phyloP scores from a whole-genome alignment of 1,284 basidiomycete species.

The Hymenochaete sp. region DNA sequence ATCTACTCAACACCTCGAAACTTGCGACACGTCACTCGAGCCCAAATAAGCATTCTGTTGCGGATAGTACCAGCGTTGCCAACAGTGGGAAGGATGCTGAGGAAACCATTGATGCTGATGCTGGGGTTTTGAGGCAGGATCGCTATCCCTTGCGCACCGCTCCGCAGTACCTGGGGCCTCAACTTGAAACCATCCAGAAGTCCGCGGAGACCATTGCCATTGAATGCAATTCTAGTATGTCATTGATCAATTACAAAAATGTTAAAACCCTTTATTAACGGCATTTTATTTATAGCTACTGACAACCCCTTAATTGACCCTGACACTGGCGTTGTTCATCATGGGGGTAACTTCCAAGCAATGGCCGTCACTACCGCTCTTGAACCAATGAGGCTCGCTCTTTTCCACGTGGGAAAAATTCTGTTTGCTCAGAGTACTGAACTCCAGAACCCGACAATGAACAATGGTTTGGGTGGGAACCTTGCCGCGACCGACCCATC shows the following conservation, averaged over 20 bases:
- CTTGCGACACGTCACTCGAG: constrained; percentile 58
- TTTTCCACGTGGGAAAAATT: constrained; percentile 78
- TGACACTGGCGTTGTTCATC: constrained; percentile 58
- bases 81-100: constrained; percentile 33
- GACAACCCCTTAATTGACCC: constrained; percentile 71
- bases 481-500: constrained; percentile 75
- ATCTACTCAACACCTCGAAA: constrained; percentile 62
- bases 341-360: constrained; percentile 85
- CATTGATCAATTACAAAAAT: constrained; percentile 12
- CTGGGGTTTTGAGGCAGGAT: constrained; percentile 57
- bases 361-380: constrained; percentile 83
- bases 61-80: constrained; percentile 46
- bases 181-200: constrained; percentile 71
- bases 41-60: constrained; percentile 36
- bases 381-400: constrained; percentile 77
- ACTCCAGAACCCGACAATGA: constrained; percentile 74
- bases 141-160: constrained; percentile 72
- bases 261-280: constrained; percentile 10
- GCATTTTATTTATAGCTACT: constrained; percentile 38
- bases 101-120: constrained; percentile 43
- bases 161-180: constrained; percentile 82
- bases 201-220: constrained; percentile 56
- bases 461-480: constrained; percentile 73
- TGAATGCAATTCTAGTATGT: constrained; percentile 82
- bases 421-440: constrained; percentile 81